Evolutionary conservation across 306 rosid genomes (phyloP), one percentile per base, ranked within the genome.

Genomic region (Trichosanthes cucumerina): DNA sequence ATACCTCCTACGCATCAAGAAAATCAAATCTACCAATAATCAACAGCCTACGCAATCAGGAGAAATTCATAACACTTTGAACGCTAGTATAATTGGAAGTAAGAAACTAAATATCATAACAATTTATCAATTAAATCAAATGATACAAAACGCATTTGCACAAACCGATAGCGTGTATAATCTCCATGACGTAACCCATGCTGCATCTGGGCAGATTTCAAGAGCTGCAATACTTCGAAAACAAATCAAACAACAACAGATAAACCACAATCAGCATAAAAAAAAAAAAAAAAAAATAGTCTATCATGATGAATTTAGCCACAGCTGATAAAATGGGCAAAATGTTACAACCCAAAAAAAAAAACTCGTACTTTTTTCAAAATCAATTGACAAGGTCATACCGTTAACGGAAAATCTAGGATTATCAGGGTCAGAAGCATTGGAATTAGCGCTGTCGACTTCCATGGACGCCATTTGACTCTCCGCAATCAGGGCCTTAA

Each of bases 131-230:
- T 19, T 5, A 36, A 76, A 57, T 13, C 33, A 34, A 44, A 59
- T 78, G 7, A 4, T 53, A 65, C 58, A 23, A 47, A 74, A 75
- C 18, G 26, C 52, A 46, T 52, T 19, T 9, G 54, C 65, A 78
- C 79, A 34, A 63, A 95, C 98, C 98, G 89, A 78, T 95, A 92
- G 80, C 96, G 98, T 80, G 97, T 87, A 83, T 95, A 95, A 81
- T 92, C 97, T 24, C 97, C 95, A 5, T 90, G 96, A 26, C 98
- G 91, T 87, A 95, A 82, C 12, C 98, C 98, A 53, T 95, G 98
- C 81, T 92, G 98, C 98, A 92, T 89, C 85, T 92, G 98, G 41
- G 97, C 96, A 21, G 97, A 90, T 86, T 95, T 95, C 83, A 95
- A 81, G 77, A 95, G 96, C 91, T 91, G 98, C 89, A 95, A 72